Evolutionary conservation across 441 rosid species (phyloP).

Genomic region (Erysimum pusillum): DNA sequence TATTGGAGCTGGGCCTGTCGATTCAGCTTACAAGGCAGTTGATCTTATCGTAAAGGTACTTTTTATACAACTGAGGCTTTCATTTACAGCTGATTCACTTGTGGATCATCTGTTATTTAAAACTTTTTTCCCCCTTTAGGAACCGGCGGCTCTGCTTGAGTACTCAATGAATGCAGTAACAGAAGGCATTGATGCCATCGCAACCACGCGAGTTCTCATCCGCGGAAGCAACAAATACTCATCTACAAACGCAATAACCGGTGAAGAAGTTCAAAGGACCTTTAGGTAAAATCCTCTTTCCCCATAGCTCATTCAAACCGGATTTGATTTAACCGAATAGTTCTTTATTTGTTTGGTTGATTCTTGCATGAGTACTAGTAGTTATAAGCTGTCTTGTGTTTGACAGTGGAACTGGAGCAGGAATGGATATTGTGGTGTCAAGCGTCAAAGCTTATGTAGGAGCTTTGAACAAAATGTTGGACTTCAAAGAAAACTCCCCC

Average conservation of each 20-base stretch:
- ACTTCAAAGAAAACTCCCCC: conserved; percentile 55
- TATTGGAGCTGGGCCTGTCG: conserved; percentile 90
- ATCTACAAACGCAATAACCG: conserved; percentile 64
- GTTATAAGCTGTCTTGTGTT: conserved; percentile 10
- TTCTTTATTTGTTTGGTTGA: neutral
- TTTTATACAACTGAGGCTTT: neutral
- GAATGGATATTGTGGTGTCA: conserved; percentile 90
- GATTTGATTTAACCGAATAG: conserved; percentile 15
- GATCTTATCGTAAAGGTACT: conserved; percentile 84
- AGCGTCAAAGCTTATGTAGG: conserved; percentile 93
- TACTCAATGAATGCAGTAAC: conserved; percentile 87
- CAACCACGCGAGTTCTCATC: conserved; percentile 87
- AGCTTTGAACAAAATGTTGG: conserved; percentile 89
- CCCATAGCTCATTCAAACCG: neutral
- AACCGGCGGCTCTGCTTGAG: conserved; percentile 75
- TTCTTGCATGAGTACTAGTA: neutral
- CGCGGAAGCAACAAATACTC: conserved; percentile 58
- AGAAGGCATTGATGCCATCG: conserved; percentile 96
- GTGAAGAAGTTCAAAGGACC: conserved; percentile 65
- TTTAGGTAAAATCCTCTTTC: conserved; percentile 55
- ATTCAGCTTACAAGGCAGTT: conserved; percentile 95
- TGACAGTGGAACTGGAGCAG: conserved; percentile 86
- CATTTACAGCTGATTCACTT: neutral
- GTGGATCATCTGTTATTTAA: neutral
- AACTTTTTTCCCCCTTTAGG: conserved; percentile 51